Evolutionary conservation across 768 basidiomycete genomes (phyloP), one percentile per base, ranked within the genome.

Genomic region (Coprinellus micaceus): DNA sequence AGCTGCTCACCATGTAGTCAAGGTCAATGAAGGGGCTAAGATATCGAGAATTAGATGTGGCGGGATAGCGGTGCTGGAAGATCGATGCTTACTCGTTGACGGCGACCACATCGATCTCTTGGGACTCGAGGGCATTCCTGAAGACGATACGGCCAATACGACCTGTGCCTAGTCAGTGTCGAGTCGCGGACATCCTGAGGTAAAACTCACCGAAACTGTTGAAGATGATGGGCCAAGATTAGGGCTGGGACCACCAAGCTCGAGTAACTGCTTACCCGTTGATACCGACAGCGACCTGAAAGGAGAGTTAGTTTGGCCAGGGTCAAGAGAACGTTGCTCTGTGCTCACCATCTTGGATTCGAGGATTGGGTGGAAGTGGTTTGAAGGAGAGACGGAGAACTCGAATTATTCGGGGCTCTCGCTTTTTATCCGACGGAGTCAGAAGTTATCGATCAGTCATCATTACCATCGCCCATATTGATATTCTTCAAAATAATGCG

Each of bases 61-160:
- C 52, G 41, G 58, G 64, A 22, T n/a, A n/a, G n/a, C n/a, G n/a
- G n/a, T n/a, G n/a, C n/a, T n/a, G n/a, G n/a, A 22, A 7, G 30
- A 22, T 12, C 4, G 21, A 21, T 11, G 68, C 92, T 66, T 65
- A 95, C 91, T 96, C 94, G 81, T 98, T 98, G 67, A 98, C 74
- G 57, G 94, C 94, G 61, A 94, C 86, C 68, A 99, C 84, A n/a
- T 93, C 77, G 69, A 94, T 81, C 52, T 86, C 84, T 53, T 77
- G 71, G 68, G 82, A 75, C 63, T 84, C 77, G 64, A 97, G 81
- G 51, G 95, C 94, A 81, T 98, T 98, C 65, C 97, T 89, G 74
- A 89, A 80, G 62, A 98, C 97, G 72, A 98, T 96, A 76, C 97
- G 96, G 74, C 97, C 96, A 71, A 98, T 98, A 82, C 97, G 96